These are phyloP conservation scores for Obelidium mucronatum DNA, from an alignment of 192 early-diverging fungal species.

Conservation along the genomic window DNA sequence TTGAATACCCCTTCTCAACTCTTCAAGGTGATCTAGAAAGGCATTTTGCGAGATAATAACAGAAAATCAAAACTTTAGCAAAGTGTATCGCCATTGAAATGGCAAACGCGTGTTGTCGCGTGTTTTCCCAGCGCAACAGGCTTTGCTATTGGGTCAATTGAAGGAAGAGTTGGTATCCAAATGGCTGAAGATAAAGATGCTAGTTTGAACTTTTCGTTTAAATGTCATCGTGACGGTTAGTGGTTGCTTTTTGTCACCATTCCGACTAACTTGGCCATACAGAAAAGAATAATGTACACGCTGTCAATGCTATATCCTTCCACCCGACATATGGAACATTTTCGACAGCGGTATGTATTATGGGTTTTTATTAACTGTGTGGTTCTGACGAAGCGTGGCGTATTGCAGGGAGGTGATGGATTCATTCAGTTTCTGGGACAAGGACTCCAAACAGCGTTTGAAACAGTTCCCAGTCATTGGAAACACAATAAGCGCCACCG, in stretches of 20 bases:
- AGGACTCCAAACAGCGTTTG: constrained; percentile 86
- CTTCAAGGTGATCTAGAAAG: constrained; percentile 66
- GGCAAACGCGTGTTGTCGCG: constrained; percentile 82
- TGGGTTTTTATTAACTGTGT: no score
- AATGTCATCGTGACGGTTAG: constrained; percentile 87
- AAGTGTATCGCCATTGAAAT: constrained; percentile 74
- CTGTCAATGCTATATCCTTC: constrained; percentile 78
- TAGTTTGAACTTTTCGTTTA: constrained; percentile 87
- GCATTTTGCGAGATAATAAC: neutral
- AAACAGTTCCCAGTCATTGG: constrained; percentile 74
- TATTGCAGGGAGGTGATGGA: constrained; percentile 70
- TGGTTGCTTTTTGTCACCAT: constrained; percentile 26
- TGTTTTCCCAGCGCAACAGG: constrained; percentile 82
- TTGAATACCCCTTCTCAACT: constrained; percentile 76
- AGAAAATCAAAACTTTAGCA: neutral
- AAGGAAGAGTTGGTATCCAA: constrained; percentile 93
- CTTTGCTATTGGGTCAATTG: constrained; percentile 92
- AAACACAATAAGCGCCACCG: constrained; percentile 71
- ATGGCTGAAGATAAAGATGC: constrained; percentile 85
- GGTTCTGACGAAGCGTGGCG: neutral
- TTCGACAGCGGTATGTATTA: neutral
- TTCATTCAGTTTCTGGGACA: constrained; percentile 94
- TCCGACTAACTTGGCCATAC: neutral
- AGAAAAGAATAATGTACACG: constrained; percentile 57
- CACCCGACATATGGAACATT: constrained; percentile 87